Evolutionary conservation across 352 stramenopile species (phyloP).

Genomic region (Phytophthora syringae): DNA sequence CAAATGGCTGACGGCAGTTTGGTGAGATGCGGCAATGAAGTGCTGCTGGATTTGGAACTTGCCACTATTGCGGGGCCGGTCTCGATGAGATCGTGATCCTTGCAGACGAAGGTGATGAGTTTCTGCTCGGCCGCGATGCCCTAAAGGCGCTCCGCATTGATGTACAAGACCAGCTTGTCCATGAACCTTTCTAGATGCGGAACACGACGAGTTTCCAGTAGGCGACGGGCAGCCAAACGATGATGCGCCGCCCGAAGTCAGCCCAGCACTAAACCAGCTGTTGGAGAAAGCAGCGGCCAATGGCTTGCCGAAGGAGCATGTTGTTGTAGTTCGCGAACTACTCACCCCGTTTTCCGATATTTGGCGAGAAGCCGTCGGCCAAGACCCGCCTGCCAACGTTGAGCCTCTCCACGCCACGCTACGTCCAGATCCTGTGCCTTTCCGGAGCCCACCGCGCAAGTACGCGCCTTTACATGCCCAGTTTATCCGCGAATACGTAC

Average conservation of each 20-base stretch:
- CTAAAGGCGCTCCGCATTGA: slow-evolving; percentile 8
- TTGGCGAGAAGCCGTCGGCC: not conserved
- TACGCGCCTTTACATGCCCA: not conserved
- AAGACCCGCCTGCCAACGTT: no score
- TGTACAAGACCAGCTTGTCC: slow-evolving; percentile 6
- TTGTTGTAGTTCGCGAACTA: not conserved
- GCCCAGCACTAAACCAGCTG: not conserved
- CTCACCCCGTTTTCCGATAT: not conserved
- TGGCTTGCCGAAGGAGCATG: not conserved
- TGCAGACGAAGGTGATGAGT: not conserved
- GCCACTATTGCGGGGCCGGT: slow-evolving; percentile 1
- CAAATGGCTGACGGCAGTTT: not conserved
- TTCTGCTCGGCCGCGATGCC: slow-evolving; percentile 5
- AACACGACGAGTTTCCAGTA: slow-evolving; percentile 9
- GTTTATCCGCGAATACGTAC: not conserved
- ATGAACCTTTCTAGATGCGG: not conserved
- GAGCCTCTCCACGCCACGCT: no score
- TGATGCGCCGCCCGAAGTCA: not conserved
- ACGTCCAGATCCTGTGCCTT: no score
- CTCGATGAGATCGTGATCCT: slow-evolving; percentile 1
- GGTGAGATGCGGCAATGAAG: not conserved
- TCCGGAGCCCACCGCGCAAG: not conserved
- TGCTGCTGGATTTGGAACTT: slow-evolving; percentile 13
- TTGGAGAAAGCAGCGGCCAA: not conserved
- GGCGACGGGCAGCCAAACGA: not conserved